phyloP scores from a whole-genome alignment of 106 monocot species.

The Dendrobium chrysotoxum region DNA sequence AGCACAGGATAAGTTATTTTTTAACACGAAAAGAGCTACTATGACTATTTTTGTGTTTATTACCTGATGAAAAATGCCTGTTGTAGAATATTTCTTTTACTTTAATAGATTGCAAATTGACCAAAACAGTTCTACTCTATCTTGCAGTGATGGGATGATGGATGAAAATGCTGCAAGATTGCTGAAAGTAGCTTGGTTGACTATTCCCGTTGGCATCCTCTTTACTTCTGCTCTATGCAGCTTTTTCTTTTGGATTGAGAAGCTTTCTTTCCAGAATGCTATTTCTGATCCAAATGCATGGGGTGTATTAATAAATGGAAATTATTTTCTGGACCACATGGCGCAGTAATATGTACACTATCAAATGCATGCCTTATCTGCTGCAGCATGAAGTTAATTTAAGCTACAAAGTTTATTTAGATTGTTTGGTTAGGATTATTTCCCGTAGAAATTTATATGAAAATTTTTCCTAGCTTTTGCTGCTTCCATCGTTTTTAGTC shows the following conservation, averaged over 20 bases:
- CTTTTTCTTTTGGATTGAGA: slow-evolving; percentile 37
- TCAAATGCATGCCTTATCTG: neutral
- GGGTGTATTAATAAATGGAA: slow-evolving; percentile 82
- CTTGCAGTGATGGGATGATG: slow-evolving; percentile 39
- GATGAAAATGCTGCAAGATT: slow-evolving; percentile 56
- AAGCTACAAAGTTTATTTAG: too few relatives aligned
- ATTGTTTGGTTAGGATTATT: too few relatives aligned
- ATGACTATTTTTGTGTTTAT: neutral
- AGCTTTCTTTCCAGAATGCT: slow-evolving; percentile 28
- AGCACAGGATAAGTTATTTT: neutral
- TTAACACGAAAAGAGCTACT: neutral
- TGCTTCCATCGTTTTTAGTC: neutral
- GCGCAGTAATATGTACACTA: neutral
- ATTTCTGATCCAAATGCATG: slow-evolving; percentile 64
- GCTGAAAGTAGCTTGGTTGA: slow-evolving; percentile 75
- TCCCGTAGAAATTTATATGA: too few relatives aligned
- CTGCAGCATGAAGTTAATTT: too few relatives aligned
- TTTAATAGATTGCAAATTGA: neutral
- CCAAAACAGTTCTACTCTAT: slow-evolving; percentile 12
- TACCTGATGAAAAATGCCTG: slow-evolving; percentile 6
- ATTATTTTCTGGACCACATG: neutral
- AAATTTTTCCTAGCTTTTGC: too few relatives aligned
- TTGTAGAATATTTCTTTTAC: neutral
- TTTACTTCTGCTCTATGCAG: slow-evolving; percentile 36
- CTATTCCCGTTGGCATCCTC: slow-evolving; percentile 64